A percentile compares a stretch with the other conserved stretches of the same genome.
phyloP scores from a whole-genome alignment of 257 asterid genomes.

The Nicotiana obtusifolia region DNA sequence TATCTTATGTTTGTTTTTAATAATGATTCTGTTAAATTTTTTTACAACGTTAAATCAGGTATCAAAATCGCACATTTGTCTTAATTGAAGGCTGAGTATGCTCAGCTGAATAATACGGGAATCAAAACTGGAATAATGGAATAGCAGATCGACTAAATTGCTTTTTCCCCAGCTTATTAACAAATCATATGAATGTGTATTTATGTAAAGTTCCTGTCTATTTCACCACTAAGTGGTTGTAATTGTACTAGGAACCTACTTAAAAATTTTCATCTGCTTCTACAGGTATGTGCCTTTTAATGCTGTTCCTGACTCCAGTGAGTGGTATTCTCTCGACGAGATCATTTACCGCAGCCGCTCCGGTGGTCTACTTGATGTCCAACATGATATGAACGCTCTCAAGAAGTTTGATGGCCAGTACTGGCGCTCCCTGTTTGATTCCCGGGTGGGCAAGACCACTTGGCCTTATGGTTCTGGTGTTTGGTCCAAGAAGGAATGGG shows the following conservation, averaged over 20 bases:
- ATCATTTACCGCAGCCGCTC: conserved; percentile 80
- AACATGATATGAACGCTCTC: conserved; percentile 71
- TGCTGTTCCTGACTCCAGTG: conserved; percentile 44
- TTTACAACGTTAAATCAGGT: neutral
- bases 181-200: neutral
- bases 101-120: neutral
- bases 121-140: neutral
- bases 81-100: neutral
- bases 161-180: neutral
- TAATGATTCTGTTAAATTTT: neutral
- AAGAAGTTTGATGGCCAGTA: conserved; percentile 68
- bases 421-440: conserved; percentile 68
- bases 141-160: neutral
- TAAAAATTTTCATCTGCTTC: conserved; percentile 52
- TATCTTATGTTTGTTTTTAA: neutral
- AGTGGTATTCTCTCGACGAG: conserved; percentile 71
- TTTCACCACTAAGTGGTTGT: neutral
- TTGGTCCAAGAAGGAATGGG: conserved; percentile 89
- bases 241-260: conserved; percentile 40
- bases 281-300: conserved; percentile 48
- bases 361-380: conserved; percentile 76
- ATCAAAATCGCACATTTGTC: neutral
- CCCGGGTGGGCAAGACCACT: conserved; percentile 84
- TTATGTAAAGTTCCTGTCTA: neutral
- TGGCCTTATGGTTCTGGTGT: conserved; percentile 90